A percentile compares a stretch with the other conserved stretches of the same genome.
Evolutionary conservation across 139 green algal genomes (phyloP).

Genomic region (Chlorella ohadii): DNA sequence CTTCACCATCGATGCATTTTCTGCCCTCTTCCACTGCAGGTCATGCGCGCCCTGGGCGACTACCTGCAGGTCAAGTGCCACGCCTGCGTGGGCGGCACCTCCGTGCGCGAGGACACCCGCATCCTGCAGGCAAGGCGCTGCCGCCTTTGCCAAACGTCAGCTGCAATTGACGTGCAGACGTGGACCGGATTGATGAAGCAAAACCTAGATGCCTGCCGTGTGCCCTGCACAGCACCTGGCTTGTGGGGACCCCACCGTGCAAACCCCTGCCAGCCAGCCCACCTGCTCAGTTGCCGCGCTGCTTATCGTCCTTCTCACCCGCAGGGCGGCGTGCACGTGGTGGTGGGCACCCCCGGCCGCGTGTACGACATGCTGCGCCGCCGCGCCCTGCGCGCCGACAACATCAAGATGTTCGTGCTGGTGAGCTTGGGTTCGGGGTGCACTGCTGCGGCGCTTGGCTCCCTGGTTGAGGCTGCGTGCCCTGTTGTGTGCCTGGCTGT

Average conservation of each 20-base stretch:
- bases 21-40: conserved; percentile 56
- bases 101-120: conserved; percentile 95
- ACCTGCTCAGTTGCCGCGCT: too few relatives aligned
- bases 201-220: too few relatives aligned
- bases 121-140: conserved; percentile 83
- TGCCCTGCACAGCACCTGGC: too few relatives aligned
- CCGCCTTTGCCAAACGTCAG: conserved; percentile 46
- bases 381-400: conserved; percentile 89
- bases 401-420: conserved; percentile 92
- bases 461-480: too few relatives aligned
- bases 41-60: conserved; percentile 98
- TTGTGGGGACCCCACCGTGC: too few relatives aligned
- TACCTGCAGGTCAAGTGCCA: conserved; percentile 99
- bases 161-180: not conserved
- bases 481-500: conserved; percentile 95
- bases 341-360: conserved; percentile 98
- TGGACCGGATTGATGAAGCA: too few relatives aligned
- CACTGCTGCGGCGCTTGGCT: too few relatives aligned
- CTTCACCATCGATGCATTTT: too few relatives aligned
- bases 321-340: conserved; percentile 86
- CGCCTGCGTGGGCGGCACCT: conserved; percentile 98
- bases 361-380: conserved; percentile 99
- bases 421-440: conserved; percentile 47
- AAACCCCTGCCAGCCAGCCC: too few relatives aligned
- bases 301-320: too few relatives aligned